Evolutionary conservation across 345 rosid species (phyloP).

Genomic region (Linum lewisii): DNA sequence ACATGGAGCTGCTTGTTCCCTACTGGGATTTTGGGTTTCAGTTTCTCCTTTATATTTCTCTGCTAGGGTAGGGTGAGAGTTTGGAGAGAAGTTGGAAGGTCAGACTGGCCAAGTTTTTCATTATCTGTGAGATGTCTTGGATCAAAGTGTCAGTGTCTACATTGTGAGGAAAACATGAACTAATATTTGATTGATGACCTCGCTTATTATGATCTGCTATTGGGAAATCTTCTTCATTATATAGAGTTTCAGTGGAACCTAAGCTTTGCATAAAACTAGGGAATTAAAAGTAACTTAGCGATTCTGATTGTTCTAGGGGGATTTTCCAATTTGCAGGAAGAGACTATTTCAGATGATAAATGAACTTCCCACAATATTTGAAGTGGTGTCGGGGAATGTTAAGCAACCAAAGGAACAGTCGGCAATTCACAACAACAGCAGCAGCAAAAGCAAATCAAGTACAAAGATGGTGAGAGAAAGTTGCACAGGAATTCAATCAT

Average conservation of each 20-base stretch:
- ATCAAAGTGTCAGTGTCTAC: not conserved
- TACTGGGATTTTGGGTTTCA: not conserved
- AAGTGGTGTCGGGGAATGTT: conserved; percentile 67
- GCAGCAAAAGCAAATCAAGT: conserved; percentile 62
- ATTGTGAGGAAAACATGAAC: not conserved
- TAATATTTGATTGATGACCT: not conserved
- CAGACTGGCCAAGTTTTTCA: not conserved
- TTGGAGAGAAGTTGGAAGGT: not conserved
- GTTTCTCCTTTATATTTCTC: not conserved
- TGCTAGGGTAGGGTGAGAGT: not conserved
- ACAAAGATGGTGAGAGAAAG: conserved; percentile 46
- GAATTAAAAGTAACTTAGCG: not conserved
- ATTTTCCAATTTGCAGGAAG: conserved; percentile 51
- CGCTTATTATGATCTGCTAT: not conserved
- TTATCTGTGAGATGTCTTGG: not conserved
- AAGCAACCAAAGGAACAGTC: conserved; percentile 78
- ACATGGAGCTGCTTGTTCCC: not conserved
- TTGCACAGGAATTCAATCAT: not conserved
- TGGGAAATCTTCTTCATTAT: not conserved
- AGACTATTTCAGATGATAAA: conserved; percentile 98
- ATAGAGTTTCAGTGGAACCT: too few relatives aligned
- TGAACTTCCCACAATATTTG: conserved; percentile 84
- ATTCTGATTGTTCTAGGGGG: not conserved
- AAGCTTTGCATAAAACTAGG: too few relatives aligned
- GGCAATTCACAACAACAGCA: conserved; percentile 43